A percentile compares a stretch with the other conserved stretches of the same genome.
Evolutionary conservation across 371 early-diverging fungal genomes (phyloP).

Genomic region (Chytridium lagenaria): DNA sequence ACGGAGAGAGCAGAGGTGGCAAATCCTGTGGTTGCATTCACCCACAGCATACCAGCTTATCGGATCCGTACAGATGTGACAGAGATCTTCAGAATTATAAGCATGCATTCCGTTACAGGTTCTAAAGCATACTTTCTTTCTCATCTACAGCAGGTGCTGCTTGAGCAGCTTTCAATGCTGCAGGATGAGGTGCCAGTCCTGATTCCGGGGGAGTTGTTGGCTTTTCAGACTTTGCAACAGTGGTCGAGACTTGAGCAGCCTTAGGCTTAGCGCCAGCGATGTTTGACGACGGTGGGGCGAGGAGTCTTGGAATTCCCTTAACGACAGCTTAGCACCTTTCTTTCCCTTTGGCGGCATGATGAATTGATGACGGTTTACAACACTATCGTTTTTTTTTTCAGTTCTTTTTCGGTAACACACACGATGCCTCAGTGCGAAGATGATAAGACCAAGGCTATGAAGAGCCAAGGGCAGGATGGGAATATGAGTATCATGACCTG

Average conservation of each 20-base stretch:
- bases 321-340: conserved; percentile 21
- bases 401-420: too few species aligned
- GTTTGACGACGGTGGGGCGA: too few species aligned
- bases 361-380: not conserved
- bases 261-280: not conserved
- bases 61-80: conserved; percentile 91
- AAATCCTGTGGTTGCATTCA: conserved; percentile 88
- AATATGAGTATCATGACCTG: conserved; percentile 48
- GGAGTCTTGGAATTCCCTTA: conserved; percentile 16
- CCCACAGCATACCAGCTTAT: conserved; percentile 83
- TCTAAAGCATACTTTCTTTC: not conserved
- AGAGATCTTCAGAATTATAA: conserved; percentile 45
- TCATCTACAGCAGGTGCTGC: conserved; percentile 5
- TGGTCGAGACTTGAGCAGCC: not conserved
- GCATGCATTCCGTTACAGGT: not conserved
- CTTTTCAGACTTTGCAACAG: not conserved
- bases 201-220: not conserved
- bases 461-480: conserved; percentile 35
- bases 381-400: too few species aligned
- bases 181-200: conserved; percentile 31
- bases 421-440: too few species aligned
- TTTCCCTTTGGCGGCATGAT: conserved; percentile 27
- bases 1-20: conserved; percentile 88
- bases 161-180: conserved; percentile 31
- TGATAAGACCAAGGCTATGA: too few species aligned